Evolutionary conservation across 805 yeast genomes (phyloP).

Genomic region (Metschnikowia arizonensis): DNA sequence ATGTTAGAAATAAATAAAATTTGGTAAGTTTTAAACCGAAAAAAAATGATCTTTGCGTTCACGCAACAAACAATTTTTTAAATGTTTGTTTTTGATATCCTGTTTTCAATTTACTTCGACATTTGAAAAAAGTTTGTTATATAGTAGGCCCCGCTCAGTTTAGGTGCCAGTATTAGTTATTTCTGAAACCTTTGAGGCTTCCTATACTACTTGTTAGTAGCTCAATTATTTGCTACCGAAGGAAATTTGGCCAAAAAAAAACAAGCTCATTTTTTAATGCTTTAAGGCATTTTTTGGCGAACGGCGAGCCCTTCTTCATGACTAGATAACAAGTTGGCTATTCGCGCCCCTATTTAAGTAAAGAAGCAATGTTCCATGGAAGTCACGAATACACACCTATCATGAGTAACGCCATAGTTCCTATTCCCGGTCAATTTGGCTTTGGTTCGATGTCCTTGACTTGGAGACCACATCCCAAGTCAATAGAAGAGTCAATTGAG

Average conservation of each 20-base stretch:
- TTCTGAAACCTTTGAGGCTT: not conserved
- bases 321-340: not conserved
- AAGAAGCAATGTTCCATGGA: not conserved
- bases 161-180: not conserved
- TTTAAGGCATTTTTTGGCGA: not conserved
- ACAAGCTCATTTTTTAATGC: not conserved
- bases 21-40: not conserved
- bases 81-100: not conserved
- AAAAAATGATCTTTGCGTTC: not conserved
- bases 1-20: too few species aligned
- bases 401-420: constrained; percentile 7
- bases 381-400: not conserved
- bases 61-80: not conserved
- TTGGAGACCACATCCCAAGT: constrained; percentile 56
- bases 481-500: constrained; percentile 50
- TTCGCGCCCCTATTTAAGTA: not conserved
- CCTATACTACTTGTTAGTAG: too few species aligned
- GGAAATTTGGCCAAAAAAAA: not conserved
- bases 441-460: constrained; percentile 83
- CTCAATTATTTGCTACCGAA: not conserved
- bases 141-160: too few species aligned
- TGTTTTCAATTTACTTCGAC: not conserved
- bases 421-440: constrained; percentile 43
- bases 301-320: not conserved
- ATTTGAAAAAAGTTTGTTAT: not conserved